Base-by-base conservation (phyloP, 148 eudicot species). In the Salicornia ramosissima region DNA sequence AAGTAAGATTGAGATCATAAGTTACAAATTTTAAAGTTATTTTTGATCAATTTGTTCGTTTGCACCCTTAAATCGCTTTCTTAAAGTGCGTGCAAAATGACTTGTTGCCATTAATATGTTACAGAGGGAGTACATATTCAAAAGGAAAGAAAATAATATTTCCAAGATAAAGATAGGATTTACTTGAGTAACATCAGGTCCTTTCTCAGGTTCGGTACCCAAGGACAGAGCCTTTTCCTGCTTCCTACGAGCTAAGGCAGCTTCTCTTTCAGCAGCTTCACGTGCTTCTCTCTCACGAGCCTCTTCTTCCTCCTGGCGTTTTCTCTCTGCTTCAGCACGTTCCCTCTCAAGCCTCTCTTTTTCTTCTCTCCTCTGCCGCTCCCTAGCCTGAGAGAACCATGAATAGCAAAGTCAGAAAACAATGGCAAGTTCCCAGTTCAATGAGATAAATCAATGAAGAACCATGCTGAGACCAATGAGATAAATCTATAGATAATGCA, bases 181-280 rank as follows among this genome's bases (percentile, higher is more conserved):
- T 88, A 94, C 99, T 80, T 89, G 97, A 74, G 99, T 94, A 39
- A 89, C 88, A 77, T 88, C 86, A 50, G 97, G 91, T 60, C 97
- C 97, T 77, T 94, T 94, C 53, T 84, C 99, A 51, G 99, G 99
- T 79, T 94, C 99, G 62, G 81, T 80, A 55, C 99, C 97, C 55
- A 94, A 80, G 42, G 96, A 78, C 36, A 78, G 77, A 60, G 91
- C 92, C 79, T 94, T 91, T 72, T 90, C 90, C 83, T 84, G 84
- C 51, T 89, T 82, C 70, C 85, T 79, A 72, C 87, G 88, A 71
- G 87, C 91, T 67, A 94, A 77, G 49, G 86, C 90, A 80, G 96
- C 96, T 88, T 90, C 91, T 83, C 79, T 90, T 83, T 94, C 97
- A 40, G 87, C 91, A 73, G 96, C 93, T 82, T 90, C 99, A 67